phyloP scores from a whole-genome alignment of 2,329 filamentous ascomycete species.

The Zopfia rhizophila region DNA sequence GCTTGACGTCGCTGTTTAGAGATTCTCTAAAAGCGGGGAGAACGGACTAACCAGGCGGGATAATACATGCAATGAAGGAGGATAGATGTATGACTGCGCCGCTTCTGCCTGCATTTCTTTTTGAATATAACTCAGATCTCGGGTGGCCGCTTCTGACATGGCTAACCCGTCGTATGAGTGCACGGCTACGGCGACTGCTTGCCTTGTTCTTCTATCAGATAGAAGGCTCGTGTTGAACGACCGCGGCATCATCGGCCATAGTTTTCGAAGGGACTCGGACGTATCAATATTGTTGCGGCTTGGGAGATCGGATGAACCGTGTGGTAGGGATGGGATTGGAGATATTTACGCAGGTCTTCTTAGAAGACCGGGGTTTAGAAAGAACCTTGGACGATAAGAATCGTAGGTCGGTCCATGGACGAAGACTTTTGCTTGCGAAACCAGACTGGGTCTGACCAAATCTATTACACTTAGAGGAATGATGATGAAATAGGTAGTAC shows the following conservation, averaged over 20 bases:
- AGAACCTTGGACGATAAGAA: conserved; percentile 39
- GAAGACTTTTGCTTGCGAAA: too few relatives aligned
- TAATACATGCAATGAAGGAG: conserved; percentile 18
- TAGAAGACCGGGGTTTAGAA: conserved; percentile 34
- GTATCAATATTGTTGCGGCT: conserved; percentile 18
- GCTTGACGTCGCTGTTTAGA: conserved; percentile 9
- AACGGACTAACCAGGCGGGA: conserved; percentile 16
- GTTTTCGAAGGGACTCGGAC: conserved; percentile 29
- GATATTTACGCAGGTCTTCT: conserved; percentile 21
- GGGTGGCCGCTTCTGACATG: conserved; percentile 32
- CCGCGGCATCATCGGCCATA: conserved; percentile 20
- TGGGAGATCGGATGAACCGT: conserved; percentile 27
- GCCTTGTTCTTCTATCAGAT: conserved; percentile 26
- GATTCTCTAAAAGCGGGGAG: conserved; percentile 12
- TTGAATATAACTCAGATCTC: conserved; percentile 27
- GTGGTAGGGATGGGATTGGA: conserved; percentile 31
- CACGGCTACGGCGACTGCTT: conserved; percentile 38
- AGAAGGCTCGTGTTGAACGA: conserved; percentile 18
- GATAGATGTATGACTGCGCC: conserved; percentile 22
- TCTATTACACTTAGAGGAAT: too few relatives aligned
- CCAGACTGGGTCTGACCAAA: too few relatives aligned
- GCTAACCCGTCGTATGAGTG: conserved; percentile 43
- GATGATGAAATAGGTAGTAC: too few relatives aligned
- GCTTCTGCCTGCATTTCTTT: conserved; percentile 1
- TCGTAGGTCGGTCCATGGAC: too few relatives aligned